Evolutionary conservation across 768 basidiomycete species (phyloP), one percentile per base, ranked within the genome.

Genomic region (Pleurotus salmoneostramineus): DNA sequence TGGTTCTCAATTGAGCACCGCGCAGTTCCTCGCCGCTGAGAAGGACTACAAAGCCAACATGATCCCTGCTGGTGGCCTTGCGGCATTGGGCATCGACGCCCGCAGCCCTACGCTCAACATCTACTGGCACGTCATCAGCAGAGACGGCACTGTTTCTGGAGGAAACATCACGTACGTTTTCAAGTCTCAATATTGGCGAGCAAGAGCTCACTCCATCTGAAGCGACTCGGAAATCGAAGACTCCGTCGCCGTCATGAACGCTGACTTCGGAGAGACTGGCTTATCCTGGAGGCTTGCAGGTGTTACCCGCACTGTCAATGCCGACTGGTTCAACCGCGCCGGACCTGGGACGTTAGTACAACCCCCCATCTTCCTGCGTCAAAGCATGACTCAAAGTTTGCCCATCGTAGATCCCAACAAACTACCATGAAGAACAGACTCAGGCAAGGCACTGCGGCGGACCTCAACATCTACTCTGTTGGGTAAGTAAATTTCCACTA

Each of bases 381-480:
- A 5, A n/a, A 21, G 33, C 34, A 4, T 32, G 5, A 35, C 32
- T 52, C 21, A 27, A 27, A 27, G 21, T n/a, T 27, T 31, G 8
- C 34, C 15, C 27, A n/a, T n/a, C 0, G 3, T n/a, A 52, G 50
- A 36, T 61, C 66, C 35, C 62, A 67, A 36, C 80, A 83, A 65
- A 78, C 71, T 7, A 66, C 66, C 8, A 83, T 84, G 81, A 83
- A 83, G 73, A 64, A 40, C 0, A 56, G 71, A 17, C 74, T 83
- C 32, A 74, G 81, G 44, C 42, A 68, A 54, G 81, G 83, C 44
- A 69, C 64, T 33, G 67, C 64, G 3, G 62, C 64, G 6, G 74
- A 70, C 45, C 71, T 84, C 54, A 83, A 82, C 58, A 70, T 82
- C 56, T 83, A 83, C 70, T 74, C 74, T 37, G 80, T 82, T 40